phyloP scores from a whole-genome alignment of 768 basidiomycete genomes.

The Lentinula sp. region DNA sequence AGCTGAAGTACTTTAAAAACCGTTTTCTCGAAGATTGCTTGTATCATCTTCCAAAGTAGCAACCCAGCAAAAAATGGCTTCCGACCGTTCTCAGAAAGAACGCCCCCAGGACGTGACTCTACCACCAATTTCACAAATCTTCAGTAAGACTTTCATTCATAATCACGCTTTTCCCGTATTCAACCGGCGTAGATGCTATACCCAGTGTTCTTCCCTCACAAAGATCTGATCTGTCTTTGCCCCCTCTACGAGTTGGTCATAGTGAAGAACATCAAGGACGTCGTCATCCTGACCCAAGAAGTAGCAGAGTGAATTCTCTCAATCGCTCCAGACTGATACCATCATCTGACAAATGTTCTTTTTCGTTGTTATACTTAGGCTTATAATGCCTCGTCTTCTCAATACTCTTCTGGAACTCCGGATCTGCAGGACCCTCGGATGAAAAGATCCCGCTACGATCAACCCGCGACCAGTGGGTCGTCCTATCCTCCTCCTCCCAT shows the following conservation, averaged over 20 bases:
- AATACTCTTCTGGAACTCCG: not conserved
- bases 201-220: not conserved
- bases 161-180: not conserved
- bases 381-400: not conserved
- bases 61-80: not conserved
- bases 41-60: not conserved
- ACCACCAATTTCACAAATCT: conserved; percentile 12
- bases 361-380: not conserved
- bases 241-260: conserved; percentile 1
- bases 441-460: conserved; percentile 2
- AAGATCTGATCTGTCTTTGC: conserved; percentile 3
- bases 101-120: conserved; percentile 8
- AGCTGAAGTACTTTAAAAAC: not conserved
- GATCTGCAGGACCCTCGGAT: not conserved
- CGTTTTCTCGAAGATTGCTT: not conserved
- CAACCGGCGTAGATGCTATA: not conserved
- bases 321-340: not conserved
- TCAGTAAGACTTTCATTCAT: conserved; percentile 5
- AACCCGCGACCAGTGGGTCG: not conserved
- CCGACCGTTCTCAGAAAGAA: conserved; percentile 1
- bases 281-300: not conserved
- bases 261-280: not conserved
- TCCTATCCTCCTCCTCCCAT: not conserved
- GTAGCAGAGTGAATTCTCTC: not conserved
- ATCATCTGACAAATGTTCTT: not conserved